These are phyloP conservation scores for Suhomyces faveliae DNA, from an alignment of 805 yeast genomes.

Conservation along the genomic window DNA sequence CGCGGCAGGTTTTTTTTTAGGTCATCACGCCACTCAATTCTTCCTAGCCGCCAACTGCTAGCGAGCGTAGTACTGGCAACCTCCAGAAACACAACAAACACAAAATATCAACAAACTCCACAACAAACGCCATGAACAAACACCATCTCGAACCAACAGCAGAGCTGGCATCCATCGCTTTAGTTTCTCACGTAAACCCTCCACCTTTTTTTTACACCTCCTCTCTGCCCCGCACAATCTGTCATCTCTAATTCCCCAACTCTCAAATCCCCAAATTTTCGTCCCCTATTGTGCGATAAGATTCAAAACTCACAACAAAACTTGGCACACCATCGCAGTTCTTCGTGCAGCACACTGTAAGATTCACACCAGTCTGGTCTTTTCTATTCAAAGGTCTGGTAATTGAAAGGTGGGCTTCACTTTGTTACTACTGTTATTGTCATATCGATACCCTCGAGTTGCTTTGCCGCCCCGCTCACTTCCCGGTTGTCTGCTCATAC, in stretches of 20 bases:
- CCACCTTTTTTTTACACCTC: neutral
- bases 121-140: neutral
- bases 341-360: neutral
- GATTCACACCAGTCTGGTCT: neutral
- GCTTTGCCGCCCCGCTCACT: neutral
- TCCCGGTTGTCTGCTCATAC: neutral
- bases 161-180: too few species aligned
- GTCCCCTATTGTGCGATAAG: conserved; percentile 1
- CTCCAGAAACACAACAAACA: neutral
- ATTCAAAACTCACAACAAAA: conserved; percentile 1
- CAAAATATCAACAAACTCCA: too few species aligned
- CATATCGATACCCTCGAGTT: neutral
- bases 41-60: neutral
- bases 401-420: neutral
- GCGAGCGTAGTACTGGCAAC: neutral
- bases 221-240: neutral
- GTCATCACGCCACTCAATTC: neutral
- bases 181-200: too few species aligned
- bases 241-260: neutral
- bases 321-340: neutral
- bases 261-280: neutral
- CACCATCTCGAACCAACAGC: neutral
- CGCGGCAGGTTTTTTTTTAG: neutral
- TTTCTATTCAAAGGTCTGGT: neutral
- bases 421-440: neutral